phyloP scores from a whole-genome alignment of 116 monocot genomes.

The Cymodocea nodosa region DNA sequence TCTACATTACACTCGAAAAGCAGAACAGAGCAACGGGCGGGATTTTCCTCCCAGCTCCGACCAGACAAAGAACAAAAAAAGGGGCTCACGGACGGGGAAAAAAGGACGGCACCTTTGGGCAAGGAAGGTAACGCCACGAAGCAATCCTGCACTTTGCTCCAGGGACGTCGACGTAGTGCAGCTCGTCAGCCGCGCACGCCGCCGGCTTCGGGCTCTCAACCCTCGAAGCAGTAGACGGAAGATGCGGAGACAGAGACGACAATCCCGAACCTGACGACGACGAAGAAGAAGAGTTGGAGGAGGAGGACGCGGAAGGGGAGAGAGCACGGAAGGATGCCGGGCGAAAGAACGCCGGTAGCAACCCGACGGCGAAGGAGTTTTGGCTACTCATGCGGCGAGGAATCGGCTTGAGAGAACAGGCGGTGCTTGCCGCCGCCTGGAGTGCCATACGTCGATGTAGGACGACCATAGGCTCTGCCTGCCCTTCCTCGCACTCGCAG shows the following conservation, averaged over 20 bases:
- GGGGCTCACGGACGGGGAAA: neutral
- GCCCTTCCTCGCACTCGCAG: too few species aligned
- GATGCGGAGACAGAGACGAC: neutral
- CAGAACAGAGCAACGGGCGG: neutral
- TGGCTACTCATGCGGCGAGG: neutral
- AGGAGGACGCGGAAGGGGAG: neutral
- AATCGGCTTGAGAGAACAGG: conserved; percentile 14
- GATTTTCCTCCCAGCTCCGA: neutral
- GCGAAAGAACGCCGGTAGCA: neutral
- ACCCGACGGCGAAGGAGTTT: neutral
- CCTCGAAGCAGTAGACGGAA: neutral
- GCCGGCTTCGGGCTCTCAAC: conserved; percentile 49
- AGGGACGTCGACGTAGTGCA: conserved; percentile 68
- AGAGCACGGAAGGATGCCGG: neutral
- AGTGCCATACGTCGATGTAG: conserved; percentile 40
- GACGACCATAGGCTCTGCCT: neutral
- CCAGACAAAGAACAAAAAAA: neutral
- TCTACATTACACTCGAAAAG: neutral
- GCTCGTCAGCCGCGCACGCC: conserved; percentile 86
- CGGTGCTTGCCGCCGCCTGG: conserved; percentile 28
- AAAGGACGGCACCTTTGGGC: conserved; percentile 33
- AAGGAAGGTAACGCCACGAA: conserved; percentile 75
- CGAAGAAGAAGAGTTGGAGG: neutral
- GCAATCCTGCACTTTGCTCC: conserved; percentile 79
- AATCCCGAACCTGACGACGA: neutral